Evolutionary conservation across 345 rosid genomes (phyloP), one percentile per base, ranked within the genome.

Genomic region (Bretschneidera sinensis): DNA sequence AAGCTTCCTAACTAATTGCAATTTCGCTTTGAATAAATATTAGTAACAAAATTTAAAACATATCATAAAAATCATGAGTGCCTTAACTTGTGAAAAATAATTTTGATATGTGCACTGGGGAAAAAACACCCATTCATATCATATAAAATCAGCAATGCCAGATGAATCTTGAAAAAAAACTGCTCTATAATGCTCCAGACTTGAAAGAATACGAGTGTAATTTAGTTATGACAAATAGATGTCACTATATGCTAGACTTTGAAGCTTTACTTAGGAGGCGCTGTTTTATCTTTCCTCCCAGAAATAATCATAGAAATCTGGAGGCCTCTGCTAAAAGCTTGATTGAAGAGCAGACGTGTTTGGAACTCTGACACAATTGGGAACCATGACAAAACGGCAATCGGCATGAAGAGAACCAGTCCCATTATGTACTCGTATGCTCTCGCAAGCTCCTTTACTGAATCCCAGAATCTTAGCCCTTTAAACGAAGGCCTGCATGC

Each of bases 271-370:
- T 39, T 39, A 51, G 51, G 43, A 9, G 23, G 45, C 6, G 48
- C 57, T 67, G n/a, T n/a, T n/a, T 61, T 54, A 17, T 88, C 92
- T 76, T 81, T 77, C 76, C 60, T 85, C 15, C 97, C 82, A 0
- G 84, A 56, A 0, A 81, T 88, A 81, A 95, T 91, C 92, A 82
- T 85, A 20, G 99, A 86, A 60, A 91, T 95, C 76, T 85, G 95
- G 53, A 94, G 82, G 63, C 99, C 97, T 79, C 94, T 85, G 57
- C 99, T 86, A 48, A 94, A 77, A 24, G 99, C 99, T 71, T 88
- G 99, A 73, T 94, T 91, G 82, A 94, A 95, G 43, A 95, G 89
- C 66, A 91, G 65, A 13, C 99, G 88, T 5, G 89, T 77, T 67
- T 95, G 99, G 77, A 95, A 69, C 76, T 88, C 97, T 0, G 85